Percentiles rank a stretch among this genome's conserved stretches.
These are phyloP conservation scores for Phytophthora pini DNA, from an alignment of 352 stramenopile genomes.

Conservation along the genomic window DNA sequence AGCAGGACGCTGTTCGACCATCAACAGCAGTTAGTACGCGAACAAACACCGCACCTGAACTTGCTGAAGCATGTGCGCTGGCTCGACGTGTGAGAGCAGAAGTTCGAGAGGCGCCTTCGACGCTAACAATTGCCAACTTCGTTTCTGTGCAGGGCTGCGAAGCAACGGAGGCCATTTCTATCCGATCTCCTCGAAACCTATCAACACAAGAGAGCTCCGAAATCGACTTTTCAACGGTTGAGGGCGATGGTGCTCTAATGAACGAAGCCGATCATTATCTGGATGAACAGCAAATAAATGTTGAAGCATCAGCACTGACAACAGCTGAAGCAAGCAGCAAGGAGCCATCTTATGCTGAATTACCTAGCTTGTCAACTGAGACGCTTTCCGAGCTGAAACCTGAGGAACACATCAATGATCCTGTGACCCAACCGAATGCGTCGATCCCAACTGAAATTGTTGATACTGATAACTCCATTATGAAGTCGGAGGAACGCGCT, in stretches of 20 bases:
- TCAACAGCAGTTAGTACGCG: neutral
- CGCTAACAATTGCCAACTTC: neutral
- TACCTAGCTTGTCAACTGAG: neutral
- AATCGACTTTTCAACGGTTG: conserved; percentile 13
- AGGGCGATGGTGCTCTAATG: conserved; percentile 11
- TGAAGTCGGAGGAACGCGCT: neutral
- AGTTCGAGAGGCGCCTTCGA: conserved; percentile 3
- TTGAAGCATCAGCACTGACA: neutral
- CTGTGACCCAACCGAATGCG: neutral
- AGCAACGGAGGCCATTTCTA: neutral
- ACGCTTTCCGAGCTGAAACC: neutral
- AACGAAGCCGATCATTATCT: neutral
- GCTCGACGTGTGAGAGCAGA: conserved; percentile 22
- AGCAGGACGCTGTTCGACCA: conserved; percentile 6
- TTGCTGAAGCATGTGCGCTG: conserved; percentile 25
- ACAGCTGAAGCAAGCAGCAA: neutral
- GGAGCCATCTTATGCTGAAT: neutral
- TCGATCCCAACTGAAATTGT: neutral
- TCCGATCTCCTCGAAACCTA: neutral
- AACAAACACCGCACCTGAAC: conserved; percentile 9
- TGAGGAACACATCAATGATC: neutral
- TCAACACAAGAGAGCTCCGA: conserved; percentile 12
- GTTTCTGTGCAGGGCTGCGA: neutral
- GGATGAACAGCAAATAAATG: conserved; percentile 5
- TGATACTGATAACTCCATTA: neutral